A percentile compares a stretch with the other conserved stretches of the same genome.
Evolutionary conservation across 2,329 filamentous ascomycete species (phyloP).

Genomic region (Epichloe aotearoae): DNA sequence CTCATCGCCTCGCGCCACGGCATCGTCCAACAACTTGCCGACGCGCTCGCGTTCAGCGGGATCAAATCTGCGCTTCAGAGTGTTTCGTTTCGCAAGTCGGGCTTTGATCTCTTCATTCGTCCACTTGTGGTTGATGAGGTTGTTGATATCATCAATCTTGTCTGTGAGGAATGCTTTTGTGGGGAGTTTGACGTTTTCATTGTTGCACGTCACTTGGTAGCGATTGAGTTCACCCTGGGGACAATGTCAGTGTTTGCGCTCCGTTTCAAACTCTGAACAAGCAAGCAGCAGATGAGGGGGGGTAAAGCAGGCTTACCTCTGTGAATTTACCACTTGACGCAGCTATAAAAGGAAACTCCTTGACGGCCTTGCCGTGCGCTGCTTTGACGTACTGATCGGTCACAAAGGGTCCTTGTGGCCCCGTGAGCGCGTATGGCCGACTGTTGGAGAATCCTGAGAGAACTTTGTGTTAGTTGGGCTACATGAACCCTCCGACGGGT

Average conservation of each 20-base stretch:
- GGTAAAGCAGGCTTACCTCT: slow-evolving; percentile 44
- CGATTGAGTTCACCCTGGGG: slow-evolving; percentile 62
- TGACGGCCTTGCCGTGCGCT: slow-evolving; percentile 70
- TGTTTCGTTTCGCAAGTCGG: slow-evolving; percentile 60
- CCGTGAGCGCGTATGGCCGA: slow-evolving; percentile 71
- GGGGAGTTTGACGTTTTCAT: slow-evolving; percentile 60
- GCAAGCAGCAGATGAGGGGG: too few relatives aligned
- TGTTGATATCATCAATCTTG: slow-evolving; percentile 73
- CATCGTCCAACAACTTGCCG: slow-evolving; percentile 51
- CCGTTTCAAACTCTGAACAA: not conserved
- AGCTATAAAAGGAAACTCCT: slow-evolving; percentile 79
- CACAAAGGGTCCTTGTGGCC: slow-evolving; percentile 62
- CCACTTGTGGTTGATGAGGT: slow-evolving; percentile 65
- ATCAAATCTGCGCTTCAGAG: slow-evolving; percentile 52
- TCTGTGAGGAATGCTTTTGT: slow-evolving; percentile 53
- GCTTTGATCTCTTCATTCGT: slow-evolving; percentile 71
- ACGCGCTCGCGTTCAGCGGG: slow-evolving; percentile 56
- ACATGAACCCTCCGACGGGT: not conserved
- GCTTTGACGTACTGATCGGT: slow-evolving; percentile 77
- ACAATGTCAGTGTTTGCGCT: slow-evolving; percentile 13
- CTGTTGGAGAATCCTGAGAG: slow-evolving; percentile 58
- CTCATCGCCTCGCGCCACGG: slow-evolving; percentile 49
- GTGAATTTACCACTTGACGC: slow-evolving; percentile 78
- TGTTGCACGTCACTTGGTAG: slow-evolving; percentile 61
- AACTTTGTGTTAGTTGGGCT: not conserved